phyloP scores from a whole-genome alignment of 2,329 filamentous ascomycete genomes.

The Cryoendolithus antarcticus region DNA sequence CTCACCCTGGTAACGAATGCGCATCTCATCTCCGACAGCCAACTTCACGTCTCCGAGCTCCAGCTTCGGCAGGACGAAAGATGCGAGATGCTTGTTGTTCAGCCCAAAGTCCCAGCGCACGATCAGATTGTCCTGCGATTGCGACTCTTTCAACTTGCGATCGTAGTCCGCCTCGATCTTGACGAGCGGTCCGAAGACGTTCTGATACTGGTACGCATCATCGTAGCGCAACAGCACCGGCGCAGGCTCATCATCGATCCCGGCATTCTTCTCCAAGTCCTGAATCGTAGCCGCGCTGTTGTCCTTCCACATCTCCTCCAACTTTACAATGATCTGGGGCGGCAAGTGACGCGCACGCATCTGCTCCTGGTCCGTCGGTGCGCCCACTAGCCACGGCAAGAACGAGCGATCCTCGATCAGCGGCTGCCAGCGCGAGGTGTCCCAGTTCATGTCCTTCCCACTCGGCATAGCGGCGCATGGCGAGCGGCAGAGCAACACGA shows the following conservation, averaged over 20 bases:
- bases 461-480: constrained; percentile 90
- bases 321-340: constrained; percentile 85
- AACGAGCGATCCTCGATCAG: constrained; percentile 95
- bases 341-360: constrained; percentile 86
- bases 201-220: constrained; percentile 96
- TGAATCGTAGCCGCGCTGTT: constrained; percentile 77
- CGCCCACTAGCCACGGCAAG: constrained; percentile 78
- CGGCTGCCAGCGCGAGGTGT: constrained; percentile 93
- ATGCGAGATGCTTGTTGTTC: constrained; percentile 94
- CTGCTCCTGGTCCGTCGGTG: constrained; percentile 88
- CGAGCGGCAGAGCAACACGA: constrained; percentile 90
- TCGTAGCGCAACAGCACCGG: constrained; percentile 90
- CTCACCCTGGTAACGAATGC: constrained; percentile 90
- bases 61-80: constrained; percentile 90
- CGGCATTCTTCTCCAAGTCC: constrained; percentile 81
- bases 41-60: constrained; percentile 96
- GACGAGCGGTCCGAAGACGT: constrained; percentile 92
- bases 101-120: constrained; percentile 91
- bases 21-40: constrained; percentile 97
- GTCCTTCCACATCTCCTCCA: constrained; percentile 98
- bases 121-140: constrained; percentile 88
- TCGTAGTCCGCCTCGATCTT: constrained; percentile 99
- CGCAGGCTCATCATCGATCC: constrained; percentile 87
- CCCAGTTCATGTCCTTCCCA: constrained; percentile 99
- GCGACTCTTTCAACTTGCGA: constrained; percentile 94